Evolutionary conservation across 345 rosid genomes (phyloP).

Genomic region (Arabidopsis thaliana): TAIR10.1 NC_003074.8:6542001-6542500

Average conservation of each 20-base stretch:
- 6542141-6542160: background rate
- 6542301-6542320: background rate
- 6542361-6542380: background rate
- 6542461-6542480: background rate
- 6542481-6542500: background rate
- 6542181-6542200: background rate
- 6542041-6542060: too few species aligned
- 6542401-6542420: background rate
- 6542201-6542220: background rate
- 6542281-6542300: background rate
- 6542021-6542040: too few species aligned
- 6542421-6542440: background rate
- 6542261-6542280: too few species aligned
- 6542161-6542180: background rate
- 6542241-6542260: too few species aligned
- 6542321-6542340: background rate
- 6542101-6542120: background rate
- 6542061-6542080: background rate
- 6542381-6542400: too few species aligned
- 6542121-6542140: background rate
- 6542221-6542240: background rate
- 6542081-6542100: background rate
- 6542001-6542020: too few species aligned
- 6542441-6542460: background rate
- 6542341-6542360: background rate